A percentile compares a stretch with the other conserved stretches of the same genome.
phyloP scores from a whole-genome alignment of 768 basidiomycete species.

The Lactarius sp. region DNA sequence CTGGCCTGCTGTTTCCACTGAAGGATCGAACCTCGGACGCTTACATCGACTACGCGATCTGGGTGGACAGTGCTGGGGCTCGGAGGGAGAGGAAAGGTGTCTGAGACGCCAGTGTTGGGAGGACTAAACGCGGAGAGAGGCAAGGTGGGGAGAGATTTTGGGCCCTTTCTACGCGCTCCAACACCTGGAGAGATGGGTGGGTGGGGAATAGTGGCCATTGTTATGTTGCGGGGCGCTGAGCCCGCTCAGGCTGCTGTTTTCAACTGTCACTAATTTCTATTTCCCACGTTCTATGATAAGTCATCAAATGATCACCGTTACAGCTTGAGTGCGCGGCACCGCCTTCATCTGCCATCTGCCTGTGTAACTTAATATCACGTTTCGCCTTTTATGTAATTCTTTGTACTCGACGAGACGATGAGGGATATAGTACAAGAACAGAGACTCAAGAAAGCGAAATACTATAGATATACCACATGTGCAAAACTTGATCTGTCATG shows the following conservation, averaged over 20 bases:
- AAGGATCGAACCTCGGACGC: conserved; percentile 46
- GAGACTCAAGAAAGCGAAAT: too few relatives aligned
- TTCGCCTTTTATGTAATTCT: too few relatives aligned
- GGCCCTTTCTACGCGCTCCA: conserved; percentile 52
- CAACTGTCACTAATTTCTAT: too few relatives aligned
- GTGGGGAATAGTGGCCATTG: conserved; percentile 16
- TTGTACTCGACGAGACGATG: too few relatives aligned
- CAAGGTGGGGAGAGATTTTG: conserved; percentile 63
- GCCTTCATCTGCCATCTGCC: too few relatives aligned
- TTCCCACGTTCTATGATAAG: too few relatives aligned
- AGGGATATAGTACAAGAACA: too few relatives aligned
- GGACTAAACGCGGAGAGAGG: conserved; percentile 73
- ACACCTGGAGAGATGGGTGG: conserved; percentile 41
- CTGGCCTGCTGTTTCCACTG: conserved; percentile 53
- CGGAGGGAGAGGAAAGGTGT: conserved; percentile 61
- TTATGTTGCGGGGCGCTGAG: neutral
- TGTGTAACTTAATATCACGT: too few relatives aligned
- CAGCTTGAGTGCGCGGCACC: too few relatives aligned
- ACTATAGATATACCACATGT: too few relatives aligned
- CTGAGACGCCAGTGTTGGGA: conserved; percentile 60
- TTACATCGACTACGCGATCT: conserved; percentile 58
- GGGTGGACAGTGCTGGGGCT: conserved; percentile 68
- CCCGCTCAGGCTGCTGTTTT: neutral
- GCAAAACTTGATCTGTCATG: too few relatives aligned
- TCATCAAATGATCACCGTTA: too few relatives aligned